These are phyloP conservation scores for Hippophae rhamnoides DNA, from an alignment of 306 rosid species.

Conservation along the genomic window DNA sequence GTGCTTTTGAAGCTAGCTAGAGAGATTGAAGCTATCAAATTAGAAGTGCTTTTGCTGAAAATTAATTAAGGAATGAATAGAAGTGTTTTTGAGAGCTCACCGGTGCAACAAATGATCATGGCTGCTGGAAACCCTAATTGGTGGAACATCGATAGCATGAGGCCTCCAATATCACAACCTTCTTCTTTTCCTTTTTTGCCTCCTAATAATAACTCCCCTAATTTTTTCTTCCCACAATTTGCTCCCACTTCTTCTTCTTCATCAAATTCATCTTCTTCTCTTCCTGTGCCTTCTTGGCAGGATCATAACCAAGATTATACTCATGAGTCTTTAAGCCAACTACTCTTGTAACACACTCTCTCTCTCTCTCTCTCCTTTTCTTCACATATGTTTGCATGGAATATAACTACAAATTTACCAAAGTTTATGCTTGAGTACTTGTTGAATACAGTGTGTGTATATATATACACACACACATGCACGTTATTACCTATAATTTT, in stretches of 20 bases:
- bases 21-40: too few species aligned
- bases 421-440: neutral
- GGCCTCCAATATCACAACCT: constrained; percentile 28
- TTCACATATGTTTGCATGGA: too few species aligned
- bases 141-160: constrained; percentile 72
- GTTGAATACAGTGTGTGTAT: neutral
- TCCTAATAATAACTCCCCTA: constrained; percentile 4
- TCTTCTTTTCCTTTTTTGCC: constrained; percentile 50
- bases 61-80: constrained; percentile 48
- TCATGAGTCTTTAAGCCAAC: constrained; percentile 90
- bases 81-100: constrained; percentile 69
- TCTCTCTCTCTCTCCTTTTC: constrained; percentile 9
- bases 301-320: constrained; percentile 37
- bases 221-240: constrained; percentile 16
- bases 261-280: constrained; percentile 31
- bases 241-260: constrained; percentile 17
- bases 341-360: constrained; percentile 49
- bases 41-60: too few species aligned
- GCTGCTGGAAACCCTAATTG: constrained; percentile 79
- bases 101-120: constrained; percentile 81
- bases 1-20: too few species aligned
- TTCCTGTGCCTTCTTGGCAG: constrained; percentile 50
- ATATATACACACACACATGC: too few species aligned
- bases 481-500: too few species aligned
- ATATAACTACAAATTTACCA: neutral